phyloP scores from a whole-genome alignment of 2,329 filamentous ascomycete genomes.

The Pyrenophora seminiperda region DNA sequence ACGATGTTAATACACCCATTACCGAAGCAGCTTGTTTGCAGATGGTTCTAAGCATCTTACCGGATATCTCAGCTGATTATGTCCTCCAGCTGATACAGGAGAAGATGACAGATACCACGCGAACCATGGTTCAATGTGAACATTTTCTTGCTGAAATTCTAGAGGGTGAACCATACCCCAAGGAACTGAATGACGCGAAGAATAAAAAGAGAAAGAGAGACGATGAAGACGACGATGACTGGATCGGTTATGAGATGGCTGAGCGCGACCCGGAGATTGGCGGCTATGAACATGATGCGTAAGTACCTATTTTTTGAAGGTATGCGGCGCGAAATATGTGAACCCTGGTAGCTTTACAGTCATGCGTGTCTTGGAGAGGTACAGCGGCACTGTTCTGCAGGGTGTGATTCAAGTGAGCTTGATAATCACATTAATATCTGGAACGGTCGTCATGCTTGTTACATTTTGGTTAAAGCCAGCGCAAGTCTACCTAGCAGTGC shows the following conservation, averaged over 20 bases:
- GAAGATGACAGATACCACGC: constrained; percentile 28
- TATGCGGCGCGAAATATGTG: not conserved
- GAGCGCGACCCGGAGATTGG: constrained; percentile 15
- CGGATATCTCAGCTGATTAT: constrained; percentile 42
- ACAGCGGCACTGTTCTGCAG: not conserved
- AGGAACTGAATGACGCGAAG: constrained; percentile 34
- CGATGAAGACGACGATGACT: constrained; percentile 28
- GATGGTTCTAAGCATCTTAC: constrained; percentile 42
- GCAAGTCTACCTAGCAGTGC: constrained; percentile 1
- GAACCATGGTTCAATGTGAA: constrained; percentile 32
- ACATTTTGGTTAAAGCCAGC: not conserved
- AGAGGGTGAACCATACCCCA: constrained; percentile 43
- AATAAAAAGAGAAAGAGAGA: constrained; percentile 41
- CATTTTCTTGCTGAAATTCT: constrained; percentile 37
- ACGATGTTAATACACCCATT: constrained; percentile 10
- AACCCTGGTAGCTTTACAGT: not conserved
- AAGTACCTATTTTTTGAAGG: constrained; percentile 24
- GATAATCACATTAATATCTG: constrained; percentile 2
- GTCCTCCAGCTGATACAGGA: constrained; percentile 35
- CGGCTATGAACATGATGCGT: constrained; percentile 34
- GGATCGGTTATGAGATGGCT: constrained; percentile 30
- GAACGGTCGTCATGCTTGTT: not conserved
- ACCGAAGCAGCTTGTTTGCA: constrained; percentile 37
- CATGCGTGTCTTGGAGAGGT: not conserved
- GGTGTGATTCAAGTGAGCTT: constrained; percentile 9